phyloP scores from a whole-genome alignment of 306 rosid genomes.

The Prunus dulcis region DNA sequence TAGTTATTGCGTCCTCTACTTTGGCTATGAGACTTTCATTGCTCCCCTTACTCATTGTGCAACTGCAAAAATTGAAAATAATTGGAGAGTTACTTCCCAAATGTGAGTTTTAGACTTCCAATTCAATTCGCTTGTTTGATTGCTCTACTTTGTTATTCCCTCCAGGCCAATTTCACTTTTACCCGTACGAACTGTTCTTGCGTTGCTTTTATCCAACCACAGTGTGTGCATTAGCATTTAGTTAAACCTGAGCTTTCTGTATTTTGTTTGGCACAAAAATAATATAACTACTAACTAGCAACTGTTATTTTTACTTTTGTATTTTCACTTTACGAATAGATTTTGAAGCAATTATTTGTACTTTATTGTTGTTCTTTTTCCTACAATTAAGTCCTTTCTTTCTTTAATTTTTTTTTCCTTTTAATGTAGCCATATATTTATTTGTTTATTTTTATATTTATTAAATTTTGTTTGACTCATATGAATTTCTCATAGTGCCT shows the following conservation, averaged over 20 bases:
- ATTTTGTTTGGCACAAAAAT: background rate
- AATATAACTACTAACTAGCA: background rate
- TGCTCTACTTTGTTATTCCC: background rate
- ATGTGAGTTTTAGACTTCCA: conserved; percentile 54
- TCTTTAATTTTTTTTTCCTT: background rate
- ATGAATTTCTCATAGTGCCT: conserved; percentile 83
- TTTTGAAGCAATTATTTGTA: too few species aligned
- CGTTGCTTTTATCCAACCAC: background rate
- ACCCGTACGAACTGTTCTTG: background rate
- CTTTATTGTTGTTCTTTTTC: background rate
- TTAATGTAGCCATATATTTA: conserved; percentile 19
- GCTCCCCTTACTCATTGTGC: conserved; percentile 48
- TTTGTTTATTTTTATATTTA: background rate
- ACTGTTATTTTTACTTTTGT: background rate
- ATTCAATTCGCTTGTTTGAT: background rate
- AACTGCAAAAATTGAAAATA: conserved; percentile 60
- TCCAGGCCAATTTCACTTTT: background rate
- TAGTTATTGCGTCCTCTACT: conserved; percentile 63
- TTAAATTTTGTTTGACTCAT: conserved; percentile 34
- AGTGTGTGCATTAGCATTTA: background rate
- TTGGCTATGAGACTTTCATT: conserved; percentile 60
- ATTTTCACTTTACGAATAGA: background rate
- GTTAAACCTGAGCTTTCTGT: background rate
- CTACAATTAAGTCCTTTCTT: background rate
- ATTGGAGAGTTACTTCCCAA: conserved; percentile 50